phyloP scores from a whole-genome alignment of 306 rosid species.

The Castanea sativa region DNA sequence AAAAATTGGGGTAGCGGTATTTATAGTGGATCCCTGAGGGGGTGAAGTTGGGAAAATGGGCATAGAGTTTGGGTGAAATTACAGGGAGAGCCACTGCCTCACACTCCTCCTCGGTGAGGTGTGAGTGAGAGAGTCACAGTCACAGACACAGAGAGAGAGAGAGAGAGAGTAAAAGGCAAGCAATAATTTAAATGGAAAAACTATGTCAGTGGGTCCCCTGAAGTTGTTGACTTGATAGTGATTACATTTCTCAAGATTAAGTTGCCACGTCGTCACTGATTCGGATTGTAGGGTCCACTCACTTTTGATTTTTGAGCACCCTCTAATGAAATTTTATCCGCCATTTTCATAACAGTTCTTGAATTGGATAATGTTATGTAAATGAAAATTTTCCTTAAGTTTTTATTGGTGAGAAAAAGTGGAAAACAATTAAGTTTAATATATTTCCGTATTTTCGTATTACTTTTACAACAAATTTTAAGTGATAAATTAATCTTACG shows the following conservation, averaged over 20 bases:
- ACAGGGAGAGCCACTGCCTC: not conserved
- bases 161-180: not conserved
- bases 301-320: not conserved
- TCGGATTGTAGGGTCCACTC: conserved; percentile 43
- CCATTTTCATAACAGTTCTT: too few relatives aligned
- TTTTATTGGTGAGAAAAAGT: too few relatives aligned
- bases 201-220: not conserved
- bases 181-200: not conserved
- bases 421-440: too few relatives aligned
- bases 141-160: not conserved
- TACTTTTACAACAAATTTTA: too few relatives aligned
- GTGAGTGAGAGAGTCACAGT: too few relatives aligned
- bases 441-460: rapidly evolving
- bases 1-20: not conserved
- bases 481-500: too few relatives aligned
- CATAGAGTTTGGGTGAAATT: not conserved
- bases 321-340: too few relatives aligned
- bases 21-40: conserved; percentile 24
- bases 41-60: conserved; percentile 1
- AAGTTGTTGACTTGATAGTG: not conserved
- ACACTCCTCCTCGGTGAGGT: too few relatives aligned
- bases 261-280: conserved; percentile 59
- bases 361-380: too few relatives aligned
- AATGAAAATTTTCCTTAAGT: too few relatives aligned
- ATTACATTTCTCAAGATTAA: not conserved